Evolutionary conservation across 1,284 basidiomycete species (phyloP).

Genomic region (Takashimella tepidaria): DNA sequence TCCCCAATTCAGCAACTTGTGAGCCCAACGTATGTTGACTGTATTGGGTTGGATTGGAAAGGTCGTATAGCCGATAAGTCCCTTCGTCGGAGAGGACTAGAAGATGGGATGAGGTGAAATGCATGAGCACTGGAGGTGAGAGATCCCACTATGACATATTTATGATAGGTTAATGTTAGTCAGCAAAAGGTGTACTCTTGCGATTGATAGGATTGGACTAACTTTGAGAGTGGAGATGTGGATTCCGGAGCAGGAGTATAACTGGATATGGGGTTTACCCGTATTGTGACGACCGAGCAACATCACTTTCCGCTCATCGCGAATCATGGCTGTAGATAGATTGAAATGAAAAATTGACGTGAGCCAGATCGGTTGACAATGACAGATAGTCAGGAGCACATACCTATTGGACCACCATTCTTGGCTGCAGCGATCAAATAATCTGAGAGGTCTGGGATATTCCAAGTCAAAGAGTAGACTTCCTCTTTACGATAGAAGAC

Average conservation of each 20-base stretch:
- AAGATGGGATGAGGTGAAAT: conserved; percentile 58
- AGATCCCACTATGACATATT: conserved; percentile 38
- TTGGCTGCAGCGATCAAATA: conserved; percentile 75
- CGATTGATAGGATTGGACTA: no score
- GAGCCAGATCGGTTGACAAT: no score
- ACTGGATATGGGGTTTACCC: conserved; percentile 58
- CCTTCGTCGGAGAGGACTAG: conserved; percentile 89
- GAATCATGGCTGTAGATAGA: conserved; percentile 85
- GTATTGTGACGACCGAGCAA: conserved; percentile 62
- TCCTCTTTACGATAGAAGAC: conserved; percentile 60
- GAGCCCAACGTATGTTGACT: conserved; percentile 75
- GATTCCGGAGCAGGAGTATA: conserved; percentile 51
- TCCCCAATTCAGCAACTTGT: conserved; percentile 77
- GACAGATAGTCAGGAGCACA: no score
- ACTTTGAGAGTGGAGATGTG: conserved; percentile 48
- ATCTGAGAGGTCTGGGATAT: conserved; percentile 71
- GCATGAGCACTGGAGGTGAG: conserved; percentile 33
- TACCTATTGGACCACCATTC: conserved; percentile 84
- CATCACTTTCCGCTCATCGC: conserved; percentile 76
- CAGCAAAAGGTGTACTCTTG: not conserved
- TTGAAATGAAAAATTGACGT: no score
- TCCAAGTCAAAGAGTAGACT: conserved; percentile 77
- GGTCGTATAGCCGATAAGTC: conserved; percentile 80
- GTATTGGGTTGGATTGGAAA: conserved; percentile 68
- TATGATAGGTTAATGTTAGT: not conserved